Evolutionary conservation across 495 filamentous ascomycete genomes (phyloP).

Genomic region (Lichina pygmaea): DNA sequence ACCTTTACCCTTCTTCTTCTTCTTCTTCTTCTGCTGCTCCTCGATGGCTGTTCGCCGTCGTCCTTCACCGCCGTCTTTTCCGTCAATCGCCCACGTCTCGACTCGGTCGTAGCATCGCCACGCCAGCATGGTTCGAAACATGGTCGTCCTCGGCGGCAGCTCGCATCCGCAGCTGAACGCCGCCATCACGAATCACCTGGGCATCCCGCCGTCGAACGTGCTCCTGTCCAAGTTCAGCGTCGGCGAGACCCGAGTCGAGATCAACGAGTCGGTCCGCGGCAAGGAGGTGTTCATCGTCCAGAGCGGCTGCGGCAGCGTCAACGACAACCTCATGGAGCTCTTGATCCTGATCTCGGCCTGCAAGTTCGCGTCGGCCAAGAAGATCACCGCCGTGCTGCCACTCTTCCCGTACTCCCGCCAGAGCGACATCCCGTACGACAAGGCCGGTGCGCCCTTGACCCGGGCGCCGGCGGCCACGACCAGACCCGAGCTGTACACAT

Average conservation of each 20-base stretch:
- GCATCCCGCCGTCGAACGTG: constrained; percentile 56
- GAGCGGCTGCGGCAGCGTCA: constrained; percentile 68
- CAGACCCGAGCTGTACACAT: constrained; percentile 37
- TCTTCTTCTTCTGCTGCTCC: too few species aligned
- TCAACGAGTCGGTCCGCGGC: constrained; percentile 79
- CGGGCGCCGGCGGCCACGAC: constrained; percentile 24
- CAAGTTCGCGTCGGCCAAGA: constrained; percentile 78
- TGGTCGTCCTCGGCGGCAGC: constrained; percentile 78
- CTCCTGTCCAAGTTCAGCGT: constrained; percentile 77
- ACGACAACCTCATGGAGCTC: constrained; percentile 85
- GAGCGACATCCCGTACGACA: constrained; percentile 88
- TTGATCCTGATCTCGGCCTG: constrained; percentile 92
- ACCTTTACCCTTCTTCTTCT: too few species aligned
- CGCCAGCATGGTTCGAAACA: constrained; percentile 67
- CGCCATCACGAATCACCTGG: constrained; percentile 62
- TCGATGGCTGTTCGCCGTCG: too few species aligned
- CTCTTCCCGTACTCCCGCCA: constrained; percentile 92
- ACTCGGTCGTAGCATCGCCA: background rate
- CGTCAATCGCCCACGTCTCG: background rate
- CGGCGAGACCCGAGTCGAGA: constrained; percentile 85
- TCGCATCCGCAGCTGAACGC: constrained; percentile 75
- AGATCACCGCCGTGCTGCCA: constrained; percentile 81
- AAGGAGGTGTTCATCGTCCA: constrained; percentile 98
- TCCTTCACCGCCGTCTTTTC: background rate
- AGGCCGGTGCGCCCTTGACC: constrained; percentile 62